A percentile compares a stretch with the other conserved stretches of the same genome.
Conservation (phyloP, 495 filamentous ascomycete species). For the Chaetomidium leptoderma region DNA sequence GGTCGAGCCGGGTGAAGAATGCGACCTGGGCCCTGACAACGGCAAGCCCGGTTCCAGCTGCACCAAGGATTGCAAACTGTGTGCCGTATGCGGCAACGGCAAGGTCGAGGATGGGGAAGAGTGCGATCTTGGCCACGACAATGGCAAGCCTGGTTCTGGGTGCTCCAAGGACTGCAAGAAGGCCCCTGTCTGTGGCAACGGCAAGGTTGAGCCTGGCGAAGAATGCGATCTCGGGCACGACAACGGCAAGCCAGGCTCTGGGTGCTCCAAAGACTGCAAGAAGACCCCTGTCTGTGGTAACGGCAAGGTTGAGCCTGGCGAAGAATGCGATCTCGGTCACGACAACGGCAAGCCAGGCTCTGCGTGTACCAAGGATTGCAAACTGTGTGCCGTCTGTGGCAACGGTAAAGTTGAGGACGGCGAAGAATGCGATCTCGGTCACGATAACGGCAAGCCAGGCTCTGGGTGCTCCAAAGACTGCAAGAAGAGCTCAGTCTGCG, state of each 20-base stretch:
- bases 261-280: constrained; percentile 15
- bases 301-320: no score
- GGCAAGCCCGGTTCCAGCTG: constrained; percentile 14
- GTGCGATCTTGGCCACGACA: constrained; percentile 11
- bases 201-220: neutral
- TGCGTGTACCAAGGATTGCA: neutral
- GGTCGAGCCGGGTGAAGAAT: constrained; percentile 7
- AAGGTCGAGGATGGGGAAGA: constrained; percentile 12
- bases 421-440: constrained; percentile 13
- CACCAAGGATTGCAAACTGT: constrained; percentile 11
- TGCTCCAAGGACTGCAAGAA: neutral
- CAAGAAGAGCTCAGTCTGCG: constrained; percentile 6
- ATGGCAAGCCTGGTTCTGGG: neutral
- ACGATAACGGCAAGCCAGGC: constrained; percentile 9
- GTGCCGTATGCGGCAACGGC: constrained; percentile 18
- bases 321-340: constrained; percentile 10
- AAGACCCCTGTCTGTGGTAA: constrained; percentile 17
- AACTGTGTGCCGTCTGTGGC: constrained; percentile 1
- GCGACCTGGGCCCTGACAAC: constrained; percentile 15
- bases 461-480: constrained; percentile 14
- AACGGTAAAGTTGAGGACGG: constrained; percentile 8
- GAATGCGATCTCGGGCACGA: constrained; percentile 15
- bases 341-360: constrained; percentile 2
- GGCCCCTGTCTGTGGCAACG: constrained; percentile 4
- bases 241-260: constrained; percentile 14